Base-by-base conservation (phyloP, 192 early-diverging fungal species). In the Coemansia reversa region DNA sequence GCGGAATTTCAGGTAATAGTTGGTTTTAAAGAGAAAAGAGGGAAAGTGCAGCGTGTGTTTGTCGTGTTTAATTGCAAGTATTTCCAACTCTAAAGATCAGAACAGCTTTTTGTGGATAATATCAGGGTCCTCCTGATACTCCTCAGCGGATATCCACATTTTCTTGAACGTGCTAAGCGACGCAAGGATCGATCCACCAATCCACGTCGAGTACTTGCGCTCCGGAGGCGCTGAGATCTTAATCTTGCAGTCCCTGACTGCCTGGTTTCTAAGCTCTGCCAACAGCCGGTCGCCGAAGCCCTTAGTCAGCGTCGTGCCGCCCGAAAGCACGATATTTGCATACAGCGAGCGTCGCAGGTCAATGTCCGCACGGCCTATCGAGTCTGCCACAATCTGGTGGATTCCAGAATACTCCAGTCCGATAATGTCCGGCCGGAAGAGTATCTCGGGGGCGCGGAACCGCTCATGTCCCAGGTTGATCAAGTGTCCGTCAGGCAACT, bases 131-230 rank as follows among this genome's bases (percentile, higher is more conserved):
- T 98, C 96, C 69, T 95, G 91, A 71, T 92, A 93, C 82, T 99
- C 95, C 76, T 97, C 95, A 51, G 97, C 92, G 5, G 94, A 93
- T 12, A 99, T 88, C 97, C 97, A 99, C 93, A 98, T 96, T 88
- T 95, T 97, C 76, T 96, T 96, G 85, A 98, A 98, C n/a, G 96
- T 94, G 79, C 92, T 93, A 61, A 98, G 86, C 9, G 92, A 92
- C 7, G 94, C 95, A 51, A 98, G 69, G 84, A 99, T 98, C 29
- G 92, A 93, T 0, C 95, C 95, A 57, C 95, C 97, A 67, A 98
- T 95, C 96, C 97, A 99, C 28, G 95, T 98, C 28, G 92, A 92
- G 79, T 96, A 99, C 75, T 95, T 98, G 62, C 97, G 90, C 84
- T 99, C 97, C 25, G 93, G 95, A 47, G 94, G 96, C 0, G 96